Evolutionary conservation across 495 filamentous ascomycete genomes (phyloP).

Genomic region (Aspergillus diversus): DNA sequence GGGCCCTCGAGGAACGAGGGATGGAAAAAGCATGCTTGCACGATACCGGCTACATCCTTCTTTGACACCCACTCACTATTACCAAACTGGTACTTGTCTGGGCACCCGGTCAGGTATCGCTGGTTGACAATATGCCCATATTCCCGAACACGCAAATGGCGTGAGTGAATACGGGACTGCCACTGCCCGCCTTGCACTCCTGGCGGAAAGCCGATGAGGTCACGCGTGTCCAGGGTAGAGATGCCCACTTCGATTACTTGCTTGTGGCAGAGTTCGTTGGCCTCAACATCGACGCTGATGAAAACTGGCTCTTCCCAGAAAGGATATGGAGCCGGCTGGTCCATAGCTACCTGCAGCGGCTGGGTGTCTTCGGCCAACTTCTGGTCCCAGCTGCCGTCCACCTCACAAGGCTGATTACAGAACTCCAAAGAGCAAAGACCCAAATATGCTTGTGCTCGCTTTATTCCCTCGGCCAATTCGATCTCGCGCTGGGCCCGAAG

Average conservation of each 20-base stretch:
- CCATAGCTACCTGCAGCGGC: slow-evolving; percentile 32
- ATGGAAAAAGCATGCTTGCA: slow-evolving; percentile 53
- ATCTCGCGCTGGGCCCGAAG: slow-evolving; percentile 51
- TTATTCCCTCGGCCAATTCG: slow-evolving; percentile 53
- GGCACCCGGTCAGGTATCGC: slow-evolving; percentile 68
- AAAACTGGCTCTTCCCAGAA: slow-evolving; percentile 67
- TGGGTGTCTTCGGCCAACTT: slow-evolving; percentile 15
- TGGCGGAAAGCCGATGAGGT: slow-evolving; percentile 56
- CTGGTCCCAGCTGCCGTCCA: slow-evolving; percentile 27
- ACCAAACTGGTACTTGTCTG: slow-evolving; percentile 78
- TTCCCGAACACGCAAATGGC: slow-evolving; percentile 79
- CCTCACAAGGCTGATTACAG: slow-evolving; percentile 13
- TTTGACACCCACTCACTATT: slow-evolving; percentile 49
- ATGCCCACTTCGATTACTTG: slow-evolving; percentile 85
- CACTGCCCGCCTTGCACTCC: slow-evolving; percentile 64
- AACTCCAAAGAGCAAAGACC: slow-evolving; percentile 53
- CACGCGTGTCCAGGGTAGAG: slow-evolving; percentile 74
- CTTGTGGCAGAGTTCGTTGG: slow-evolving; percentile 65
- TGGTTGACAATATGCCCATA: slow-evolving; percentile 64
- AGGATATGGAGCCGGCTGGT: slow-evolving; percentile 43
- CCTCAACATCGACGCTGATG: slow-evolving; percentile 80
- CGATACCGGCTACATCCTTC: slow-evolving; percentile 38
- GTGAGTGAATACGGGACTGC: slow-evolving; percentile 63
- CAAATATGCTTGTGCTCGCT: slow-evolving; percentile 69
- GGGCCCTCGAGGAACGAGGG: slow-evolving; percentile 38